phyloP scores from a whole-genome alignment of 2,329 filamentous ascomycete genomes.

The Metarhizium robertsii region DNA sequence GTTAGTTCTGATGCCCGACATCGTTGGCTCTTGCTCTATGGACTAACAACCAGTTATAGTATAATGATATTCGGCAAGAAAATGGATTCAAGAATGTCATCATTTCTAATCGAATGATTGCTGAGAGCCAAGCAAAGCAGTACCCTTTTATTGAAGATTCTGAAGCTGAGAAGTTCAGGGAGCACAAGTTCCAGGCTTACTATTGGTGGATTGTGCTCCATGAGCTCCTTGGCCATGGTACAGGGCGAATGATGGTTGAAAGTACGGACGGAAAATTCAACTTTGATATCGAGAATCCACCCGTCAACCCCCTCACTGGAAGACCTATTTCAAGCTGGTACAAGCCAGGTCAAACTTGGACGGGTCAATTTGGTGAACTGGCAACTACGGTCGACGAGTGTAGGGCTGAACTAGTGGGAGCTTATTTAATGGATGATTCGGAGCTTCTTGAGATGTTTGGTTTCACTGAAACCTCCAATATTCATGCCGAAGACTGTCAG shows the following conservation, averaged over 20 bases:
- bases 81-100: too few species aligned
- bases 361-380: constrained; percentile 47
- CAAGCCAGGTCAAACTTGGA: constrained; percentile 55
- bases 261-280: constrained; percentile 40
- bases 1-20: too few species aligned
- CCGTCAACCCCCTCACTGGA: constrained; percentile 44
- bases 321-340: constrained; percentile 49
- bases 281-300: constrained; percentile 48
- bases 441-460: constrained; percentile 35
- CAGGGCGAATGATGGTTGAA: constrained; percentile 22
- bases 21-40: too few species aligned
- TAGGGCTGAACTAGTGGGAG: constrained; percentile 30
- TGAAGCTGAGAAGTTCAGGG: too few species aligned
- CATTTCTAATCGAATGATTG: too few species aligned
- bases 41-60: too few species aligned
- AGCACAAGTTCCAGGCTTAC: too few species aligned
- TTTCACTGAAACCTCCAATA: constrained; percentile 23
- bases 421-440: constrained; percentile 29
- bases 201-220: too few species aligned
- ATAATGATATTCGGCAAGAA: too few species aligned
- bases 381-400: constrained; percentile 53
- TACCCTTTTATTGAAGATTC: too few species aligned
- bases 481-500: constrained; percentile 28
- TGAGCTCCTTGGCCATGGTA: too few species aligned
- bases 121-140: too few species aligned